Percentiles rank a stretch among this genome's conserved stretches.
These are phyloP conservation scores for Bjerkandera adusta DNA, from an alignment of 1,284 basidiomycete genomes.

Conservation along the genomic window DNA sequence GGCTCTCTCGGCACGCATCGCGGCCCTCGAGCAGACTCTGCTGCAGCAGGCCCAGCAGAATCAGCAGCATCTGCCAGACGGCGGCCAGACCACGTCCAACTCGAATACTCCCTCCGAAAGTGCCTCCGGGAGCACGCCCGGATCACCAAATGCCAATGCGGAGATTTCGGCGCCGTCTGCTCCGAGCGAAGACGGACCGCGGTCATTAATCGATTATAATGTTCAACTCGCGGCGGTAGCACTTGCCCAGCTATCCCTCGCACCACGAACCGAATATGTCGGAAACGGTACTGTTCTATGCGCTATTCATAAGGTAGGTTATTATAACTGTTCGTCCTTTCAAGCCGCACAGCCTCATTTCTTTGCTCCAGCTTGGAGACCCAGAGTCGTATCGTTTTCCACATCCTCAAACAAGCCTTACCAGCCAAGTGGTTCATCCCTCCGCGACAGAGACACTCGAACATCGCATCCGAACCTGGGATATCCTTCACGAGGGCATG, in stretches of 20 bases:
- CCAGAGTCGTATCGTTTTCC: constrained; percentile 18
- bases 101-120: not conserved
- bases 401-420: constrained; percentile 19
- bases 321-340: not conserved
- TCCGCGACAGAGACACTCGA: not conserved
- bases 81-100: not conserved
- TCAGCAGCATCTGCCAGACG: constrained; percentile 11
- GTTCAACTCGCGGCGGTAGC: constrained; percentile 31
- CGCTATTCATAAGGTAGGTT: constrained; percentile 29
- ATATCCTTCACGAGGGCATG: not conserved
- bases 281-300: constrained; percentile 29
- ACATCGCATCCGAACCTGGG: constrained; percentile 3
- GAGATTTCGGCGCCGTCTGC: too few relatives aligned
- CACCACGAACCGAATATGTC: constrained; percentile 28
- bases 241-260: constrained; percentile 31
- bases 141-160: not conserved
- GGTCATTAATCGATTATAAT: constrained; percentile 23
- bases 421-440: constrained; percentile 8
- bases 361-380: constrained; percentile 26
- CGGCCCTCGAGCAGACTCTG: constrained; percentile 39
- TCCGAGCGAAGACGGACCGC: constrained; percentile 18
- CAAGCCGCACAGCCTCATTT: too few relatives aligned
- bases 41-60: too few relatives aligned
- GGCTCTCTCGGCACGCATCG: constrained; percentile 40
- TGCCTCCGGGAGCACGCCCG: not conserved